Evolutionary conservation across 441 rosid genomes (phyloP).

Genomic region (Pelargonium fulgidum): DNA sequence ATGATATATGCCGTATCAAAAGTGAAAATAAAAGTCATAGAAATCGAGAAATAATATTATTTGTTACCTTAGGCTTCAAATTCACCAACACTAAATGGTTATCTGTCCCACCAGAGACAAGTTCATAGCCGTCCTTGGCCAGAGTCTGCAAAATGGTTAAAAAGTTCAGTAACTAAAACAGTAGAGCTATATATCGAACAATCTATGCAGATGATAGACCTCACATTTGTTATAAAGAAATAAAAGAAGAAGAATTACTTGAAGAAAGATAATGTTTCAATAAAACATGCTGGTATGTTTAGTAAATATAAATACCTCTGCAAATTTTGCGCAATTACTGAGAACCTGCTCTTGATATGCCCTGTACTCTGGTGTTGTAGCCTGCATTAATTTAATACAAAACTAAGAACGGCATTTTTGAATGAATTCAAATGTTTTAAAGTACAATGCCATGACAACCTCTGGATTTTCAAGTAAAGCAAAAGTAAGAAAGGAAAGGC

Average conservation of each 20-base stretch:
- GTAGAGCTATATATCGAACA: neutral
- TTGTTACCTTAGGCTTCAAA: conserved; percentile 25
- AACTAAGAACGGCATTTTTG: neutral
- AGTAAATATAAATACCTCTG: conserved; percentile 19
- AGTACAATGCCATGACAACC: neutral
- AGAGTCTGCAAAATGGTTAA: conserved; percentile 22
- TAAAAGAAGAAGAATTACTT: neutral
- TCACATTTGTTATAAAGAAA: neutral
- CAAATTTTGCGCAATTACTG: conserved; percentile 27
- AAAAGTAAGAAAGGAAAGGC: neutral
- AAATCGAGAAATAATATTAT: neutral
- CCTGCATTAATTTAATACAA: conserved; percentile 11
- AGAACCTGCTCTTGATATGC: conserved; percentile 32
- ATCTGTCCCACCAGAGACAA: conserved; percentile 30
- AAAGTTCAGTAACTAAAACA: neutral
- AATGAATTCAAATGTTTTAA: neutral
- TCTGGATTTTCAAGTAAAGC: neutral
- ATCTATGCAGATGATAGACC: neutral
- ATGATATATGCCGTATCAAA: too few species aligned
- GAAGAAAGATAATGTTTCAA: conserved; percentile 8
- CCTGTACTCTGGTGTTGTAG: conserved; percentile 30
- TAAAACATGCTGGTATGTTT: conserved; percentile 9
- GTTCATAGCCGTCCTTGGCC: conserved; percentile 20
- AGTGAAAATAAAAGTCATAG: neutral
- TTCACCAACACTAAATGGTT: conserved; percentile 30